Base-by-base conservation (phyloP, 2,329 filamentous ascomycete genomes). In the Penicillium paneum region DNA sequence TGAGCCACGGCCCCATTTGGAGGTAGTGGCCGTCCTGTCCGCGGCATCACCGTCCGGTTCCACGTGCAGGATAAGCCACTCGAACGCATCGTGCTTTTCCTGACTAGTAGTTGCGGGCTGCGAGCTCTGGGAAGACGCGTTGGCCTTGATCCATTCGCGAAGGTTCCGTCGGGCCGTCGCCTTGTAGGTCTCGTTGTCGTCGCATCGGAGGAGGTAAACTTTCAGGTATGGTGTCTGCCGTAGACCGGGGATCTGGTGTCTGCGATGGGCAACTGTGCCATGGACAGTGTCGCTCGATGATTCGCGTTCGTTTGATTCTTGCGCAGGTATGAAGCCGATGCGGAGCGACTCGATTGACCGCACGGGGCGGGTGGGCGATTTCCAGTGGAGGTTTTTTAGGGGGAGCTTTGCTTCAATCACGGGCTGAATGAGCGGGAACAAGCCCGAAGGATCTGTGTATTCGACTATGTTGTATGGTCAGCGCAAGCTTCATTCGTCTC, bases 171-270 rank as follows among this genome's bases (percentile, higher is more conserved):
- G 83, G 7, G 90, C 86, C 12, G 84, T 84, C 1, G 83, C 79
- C 74, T 96, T 97, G 80, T 99, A 99, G 8, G 85, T 85, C 44
- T 99, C 95, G 67, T 91, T 96, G 70, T 99, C 94, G 75, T 97
- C 94, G 75, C 94, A 97, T 67, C 92, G 84, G 49, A 99, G 81
- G 2, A 99, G 78, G 54, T 92, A 88, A 7, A 99, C 78, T 71
- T 96, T 97, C 56, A 99, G 80, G 71, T 99, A 99, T 0, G 95
- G 91, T 0, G 93, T 97, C 58, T 90, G 89, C 36, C 93, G 87
- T 52, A 99, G 77, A 3, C 94, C 95, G 1, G 94, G 94, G 50
- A 99, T 97, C 70, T 99, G 94, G 70, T 99, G 94, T 46, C 94
- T 83, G 44, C 93, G 84, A 32, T 76, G 75, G n/a, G 72, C 61